Conservation (phyloP, 1,284 basidiomycete genomes). For the Rhodotorula sp. region DNA sequence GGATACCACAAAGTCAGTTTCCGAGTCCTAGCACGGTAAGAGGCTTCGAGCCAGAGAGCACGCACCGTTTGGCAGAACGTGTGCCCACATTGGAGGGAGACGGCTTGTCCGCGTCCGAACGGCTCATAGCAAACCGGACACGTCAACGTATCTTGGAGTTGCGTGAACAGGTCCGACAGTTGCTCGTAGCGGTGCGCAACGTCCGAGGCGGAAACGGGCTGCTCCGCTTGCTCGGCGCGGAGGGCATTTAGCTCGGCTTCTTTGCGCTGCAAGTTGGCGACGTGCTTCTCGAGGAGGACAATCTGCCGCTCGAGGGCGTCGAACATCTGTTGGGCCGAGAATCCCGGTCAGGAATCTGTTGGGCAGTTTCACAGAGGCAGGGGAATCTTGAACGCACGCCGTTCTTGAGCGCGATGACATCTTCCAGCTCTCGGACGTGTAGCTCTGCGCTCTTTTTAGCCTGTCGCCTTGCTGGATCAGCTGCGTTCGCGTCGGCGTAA, state of each 20-base stretch:
- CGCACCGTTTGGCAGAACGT: slow-evolving; percentile 28
- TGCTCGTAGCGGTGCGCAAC: slow-evolving; percentile 15
- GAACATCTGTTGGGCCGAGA: slow-evolving; percentile 11
- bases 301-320: slow-evolving; percentile 19
- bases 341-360: too few species aligned
- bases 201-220: slow-evolving; percentile 22
- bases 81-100: slow-evolving; percentile 29
- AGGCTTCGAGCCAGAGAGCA: too few species aligned
- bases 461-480: background rate
- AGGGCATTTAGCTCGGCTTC: slow-evolving; percentile 26
- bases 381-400: slow-evolving; percentile 3
- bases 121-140: slow-evolving; percentile 38
- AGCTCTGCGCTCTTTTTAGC: slow-evolving; percentile 14
- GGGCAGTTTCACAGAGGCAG: background rate
- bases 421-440: slow-evolving; percentile 26
- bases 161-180: slow-evolving; percentile 12
- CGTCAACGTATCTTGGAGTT: slow-evolving; percentile 20
- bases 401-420: slow-evolving; percentile 18
- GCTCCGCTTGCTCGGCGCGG: slow-evolving; percentile 11
- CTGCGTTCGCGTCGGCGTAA: background rate
- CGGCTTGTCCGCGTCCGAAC: slow-evolving; percentile 8
- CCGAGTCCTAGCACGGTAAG: background rate
- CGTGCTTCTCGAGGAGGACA: slow-evolving; percentile 10
- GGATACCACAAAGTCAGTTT: background rate
- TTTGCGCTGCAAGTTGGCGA: slow-evolving; percentile 7